Base-by-base conservation (phyloP, 495 filamentous ascomycete genomes). In the Trichoderma reesei region DNA sequence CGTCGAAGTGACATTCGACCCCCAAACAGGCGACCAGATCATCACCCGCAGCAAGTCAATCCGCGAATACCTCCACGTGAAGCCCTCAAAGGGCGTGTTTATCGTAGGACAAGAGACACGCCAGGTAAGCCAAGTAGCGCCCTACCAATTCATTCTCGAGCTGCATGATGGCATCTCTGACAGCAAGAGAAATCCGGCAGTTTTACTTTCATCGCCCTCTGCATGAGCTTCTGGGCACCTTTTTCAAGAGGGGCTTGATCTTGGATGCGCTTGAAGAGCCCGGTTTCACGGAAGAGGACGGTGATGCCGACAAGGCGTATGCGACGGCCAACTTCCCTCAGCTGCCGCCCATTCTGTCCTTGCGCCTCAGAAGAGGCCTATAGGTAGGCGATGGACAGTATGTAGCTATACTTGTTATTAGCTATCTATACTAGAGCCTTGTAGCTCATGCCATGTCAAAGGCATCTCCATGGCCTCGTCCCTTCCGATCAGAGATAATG, bases 201-300 rank as follows among this genome's bases (percentile, higher is more conserved):
- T n/a, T 68, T 36, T 77, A 75, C 62, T 79, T 75, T 59, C 76
- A 79, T 46, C 76, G 76, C 0, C 72, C 76, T 4, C 67, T 78
- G 31, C 70, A 75, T 26, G 76, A 78, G 48, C 69, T 79, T 5
- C 69, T 79, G 14, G 62, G 61, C n/a, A 64, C 63, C 31, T 78
- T 79, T 62, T 77, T 78, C 71, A 64, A 62, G 38, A 63, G 56
- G 14, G 72, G 72, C 1, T 63, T 79, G 20, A 73, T 74, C 60
- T 67, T 79, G 71, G 77, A 79, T 60, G 75, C 69, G 9, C 65
- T 79, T 60, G 76, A 79, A 48, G 77, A 79, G 67, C 72, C 75
- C 14, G 72, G 72, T 0, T 78, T 79, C 59, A 66, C 69, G 8
- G 63, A 68, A 9, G 71, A 67, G 13, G 69, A 73, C 46, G 26